A percentile compares a stretch with the other conserved stretches of the same genome.
Conservation (phyloP, 371 early-diverging fungal genomes). For the Mortierella sp. region DNA sequence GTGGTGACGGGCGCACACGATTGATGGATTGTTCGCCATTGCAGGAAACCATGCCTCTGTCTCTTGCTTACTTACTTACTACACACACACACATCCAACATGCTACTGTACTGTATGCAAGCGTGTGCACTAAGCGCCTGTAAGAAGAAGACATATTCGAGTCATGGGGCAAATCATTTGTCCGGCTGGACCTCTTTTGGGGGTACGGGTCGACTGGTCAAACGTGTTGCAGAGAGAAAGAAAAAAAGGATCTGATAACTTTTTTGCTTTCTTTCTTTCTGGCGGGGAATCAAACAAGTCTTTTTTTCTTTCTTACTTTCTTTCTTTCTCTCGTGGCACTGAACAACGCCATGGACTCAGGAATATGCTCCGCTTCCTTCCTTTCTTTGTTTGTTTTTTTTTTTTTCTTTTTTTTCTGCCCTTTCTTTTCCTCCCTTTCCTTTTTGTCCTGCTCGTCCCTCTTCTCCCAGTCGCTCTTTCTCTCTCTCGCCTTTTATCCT, state of each 20-base stretch:
- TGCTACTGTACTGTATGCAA: not conserved
- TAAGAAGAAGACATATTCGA: not conserved
- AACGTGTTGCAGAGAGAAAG: not conserved
- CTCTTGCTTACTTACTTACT: not conserved
- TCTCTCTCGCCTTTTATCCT: not conserved
- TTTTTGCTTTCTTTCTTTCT: not conserved
- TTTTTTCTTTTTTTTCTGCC: not conserved
- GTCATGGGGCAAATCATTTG: slow-evolving; percentile 10
- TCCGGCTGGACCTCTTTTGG: slow-evolving; percentile 12
- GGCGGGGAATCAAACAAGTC: not conserved
- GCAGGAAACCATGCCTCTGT: not conserved
- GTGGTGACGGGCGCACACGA: not conserved
- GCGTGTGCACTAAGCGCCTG: not conserved
- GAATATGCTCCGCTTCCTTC: not conserved
- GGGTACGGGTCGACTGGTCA: not conserved
- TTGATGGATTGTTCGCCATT: not conserved
- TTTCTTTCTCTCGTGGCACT: slow-evolving; percentile 10
- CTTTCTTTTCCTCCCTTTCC: too few species aligned
- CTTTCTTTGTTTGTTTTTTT: not conserved
- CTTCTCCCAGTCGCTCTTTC: not conserved
- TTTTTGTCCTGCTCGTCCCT: not conserved
- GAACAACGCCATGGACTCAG: not conserved
- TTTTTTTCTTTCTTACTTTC: not conserved
- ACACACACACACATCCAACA: not conserved
- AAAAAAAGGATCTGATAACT: not conserved